Evolutionary conservation across 2,329 filamentous ascomycete species (phyloP), one percentile per base, ranked within the genome.

Genomic region (Grosmannia huntii): DNA sequence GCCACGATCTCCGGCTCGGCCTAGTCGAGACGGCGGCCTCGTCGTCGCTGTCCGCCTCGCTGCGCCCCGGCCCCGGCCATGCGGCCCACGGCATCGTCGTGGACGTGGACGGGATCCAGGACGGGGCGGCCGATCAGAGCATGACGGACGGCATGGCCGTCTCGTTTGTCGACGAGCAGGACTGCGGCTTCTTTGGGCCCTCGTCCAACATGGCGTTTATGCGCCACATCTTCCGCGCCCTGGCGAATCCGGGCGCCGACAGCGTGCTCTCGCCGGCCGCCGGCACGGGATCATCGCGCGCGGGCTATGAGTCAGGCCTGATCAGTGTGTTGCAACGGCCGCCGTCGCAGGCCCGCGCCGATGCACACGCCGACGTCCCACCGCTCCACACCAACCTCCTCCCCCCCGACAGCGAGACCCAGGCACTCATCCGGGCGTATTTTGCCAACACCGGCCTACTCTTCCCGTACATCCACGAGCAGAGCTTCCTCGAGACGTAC

Each of bases 141-240:
- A 52, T 31, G 25, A 51, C 50, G 16, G 50, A 52, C 27, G 50
- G 50, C 19, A 52, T 52, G 50, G 50, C 50, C 1, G 50, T 52
- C 5, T 52, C 50, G 19, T 52, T 52, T 52, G 50, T 52, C 1
- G 50, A 52, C 16, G 50, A 52, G 50, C 50, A 52, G 28, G 50
- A 52, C 50, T 52, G 50, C n/a, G 50, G 50, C 5, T 52, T 50
- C 28, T 55, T 55, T 21, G 36, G 50, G 16, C 64, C 65, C 0
- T 64, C 64, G 9, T 66, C 64, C 19, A 66, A 66, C 33, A 66
- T 66, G 16, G 64, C 65, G 9, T 66, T 66, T n/a, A 56, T 60
- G n/a, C 64, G 64, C 0, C 60, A 62, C 49, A 65, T 66, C 27
- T 55, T 57, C 23, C 38, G 55, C 5, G 62, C 64, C 16, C 51